A percentile compares a stretch with the other conserved stretches of the same genome.
These are phyloP conservation scores for Geotrichum europaeum DNA, from an alignment of 1,139 yeast species.

Conservation along the genomic window DNA sequence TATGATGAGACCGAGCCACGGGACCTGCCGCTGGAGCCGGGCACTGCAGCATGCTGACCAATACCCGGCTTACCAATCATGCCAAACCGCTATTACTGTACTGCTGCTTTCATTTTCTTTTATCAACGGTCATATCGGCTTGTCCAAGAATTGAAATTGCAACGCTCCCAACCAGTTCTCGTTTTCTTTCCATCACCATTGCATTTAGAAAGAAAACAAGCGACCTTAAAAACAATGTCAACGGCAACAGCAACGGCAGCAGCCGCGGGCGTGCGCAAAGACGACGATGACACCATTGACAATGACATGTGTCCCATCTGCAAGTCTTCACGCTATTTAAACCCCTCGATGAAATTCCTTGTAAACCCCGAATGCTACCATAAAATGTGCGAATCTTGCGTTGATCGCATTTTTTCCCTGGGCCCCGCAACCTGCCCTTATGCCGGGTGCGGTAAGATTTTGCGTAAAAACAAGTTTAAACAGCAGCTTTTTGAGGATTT, in stretches of 20 bases:
- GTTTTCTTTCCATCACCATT: not conserved
- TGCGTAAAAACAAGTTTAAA: constrained; percentile 84
- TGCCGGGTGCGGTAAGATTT: constrained; percentile 79
- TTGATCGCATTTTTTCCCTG: constrained; percentile 81
- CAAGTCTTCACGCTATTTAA: constrained; percentile 86
- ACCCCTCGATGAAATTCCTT: constrained; percentile 87
- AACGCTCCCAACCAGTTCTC: not conserved
- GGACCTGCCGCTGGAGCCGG: too few relatives aligned
- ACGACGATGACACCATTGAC: not conserved
- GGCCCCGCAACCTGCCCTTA: constrained; percentile 99
- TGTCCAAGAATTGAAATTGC: too few relatives aligned
- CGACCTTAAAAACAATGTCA: not conserved
- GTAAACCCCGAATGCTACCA: constrained; percentile 97
- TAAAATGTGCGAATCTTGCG: constrained; percentile 94
- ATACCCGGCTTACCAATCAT: too few relatives aligned
- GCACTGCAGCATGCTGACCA: too few relatives aligned
- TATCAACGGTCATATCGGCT: too few relatives aligned
- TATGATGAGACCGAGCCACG: too few relatives aligned
- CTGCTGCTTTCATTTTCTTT: too few relatives aligned
- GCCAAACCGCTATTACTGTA: too few relatives aligned
- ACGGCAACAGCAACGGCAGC: not conserved
- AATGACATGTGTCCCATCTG: constrained; percentile 94
- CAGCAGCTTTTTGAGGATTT: constrained; percentile 89
- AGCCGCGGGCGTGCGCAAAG: not conserved
- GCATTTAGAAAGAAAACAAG: not conserved